Conservation (phyloP, 2,329 filamentous ascomycete genomes). For the Monosporascus sp. region DNA sequence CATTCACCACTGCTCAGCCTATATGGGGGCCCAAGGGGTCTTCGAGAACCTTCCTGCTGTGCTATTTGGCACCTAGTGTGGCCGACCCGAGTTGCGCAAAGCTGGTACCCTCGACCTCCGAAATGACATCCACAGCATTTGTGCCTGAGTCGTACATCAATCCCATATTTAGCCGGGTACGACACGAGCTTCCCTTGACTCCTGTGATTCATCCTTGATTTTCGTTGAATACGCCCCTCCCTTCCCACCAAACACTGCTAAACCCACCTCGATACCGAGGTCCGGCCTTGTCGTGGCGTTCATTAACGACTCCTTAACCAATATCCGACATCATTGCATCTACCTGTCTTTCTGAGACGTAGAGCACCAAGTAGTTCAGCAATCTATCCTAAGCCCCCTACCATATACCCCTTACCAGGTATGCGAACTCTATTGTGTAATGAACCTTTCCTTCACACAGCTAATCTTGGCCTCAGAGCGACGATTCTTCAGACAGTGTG, state of each 20-base stretch:
- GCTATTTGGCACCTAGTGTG: constrained; percentile 11
- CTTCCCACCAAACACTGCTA: not conserved
- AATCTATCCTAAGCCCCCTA: too few species aligned
- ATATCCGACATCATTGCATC: not conserved
- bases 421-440: too few species aligned
- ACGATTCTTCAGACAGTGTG: not conserved
- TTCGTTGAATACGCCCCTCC: not conserved
- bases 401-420: too few species aligned
- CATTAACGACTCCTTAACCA: not conserved
- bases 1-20: constrained; percentile 3
- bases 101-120: constrained; percentile 12
- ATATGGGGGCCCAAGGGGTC: constrained; percentile 9
- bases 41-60: constrained; percentile 9
- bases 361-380: too few species aligned
- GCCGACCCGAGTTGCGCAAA: constrained; percentile 14
- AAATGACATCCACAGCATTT: constrained; percentile 15
- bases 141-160: constrained; percentile 3
- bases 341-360: not conserved
- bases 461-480: not conserved
- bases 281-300: not conserved
- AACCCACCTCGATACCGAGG: not conserved
- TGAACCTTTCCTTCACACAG: not conserved
- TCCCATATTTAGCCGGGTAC: constrained; percentile 5
- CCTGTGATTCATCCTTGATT: not conserved
- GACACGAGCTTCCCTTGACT: constrained; percentile 4